These are phyloP conservation scores for Sporothrix pseudoabietina DNA, from an alignment of 2,329 filamentous ascomycete genomes.

Conservation along the genomic window DNA sequence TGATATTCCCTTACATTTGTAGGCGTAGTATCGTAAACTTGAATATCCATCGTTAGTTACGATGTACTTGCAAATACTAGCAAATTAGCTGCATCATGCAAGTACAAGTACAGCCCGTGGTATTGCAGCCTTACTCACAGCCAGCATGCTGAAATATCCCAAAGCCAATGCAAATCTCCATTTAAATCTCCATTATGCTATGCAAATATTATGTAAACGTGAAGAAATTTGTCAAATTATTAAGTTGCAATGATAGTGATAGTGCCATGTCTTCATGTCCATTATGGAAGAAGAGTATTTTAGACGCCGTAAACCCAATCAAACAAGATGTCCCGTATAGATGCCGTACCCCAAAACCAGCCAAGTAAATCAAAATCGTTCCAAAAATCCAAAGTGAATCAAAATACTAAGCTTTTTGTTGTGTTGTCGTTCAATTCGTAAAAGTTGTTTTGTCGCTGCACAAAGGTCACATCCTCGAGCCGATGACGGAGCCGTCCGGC, in stretches of 20 bases:
- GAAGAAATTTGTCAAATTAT: neutral
- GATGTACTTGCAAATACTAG: too few relatives aligned
- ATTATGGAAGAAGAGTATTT: neutral
- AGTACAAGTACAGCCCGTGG: too few relatives aligned
- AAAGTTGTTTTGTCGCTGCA: too few relatives aligned
- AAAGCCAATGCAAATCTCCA: too few relatives aligned
- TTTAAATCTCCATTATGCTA: too few relatives aligned
- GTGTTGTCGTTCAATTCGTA: neutral
- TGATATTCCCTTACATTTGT: too few relatives aligned
- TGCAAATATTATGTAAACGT: neutral
- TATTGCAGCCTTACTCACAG: too few relatives aligned
- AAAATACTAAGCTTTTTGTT: neutral
- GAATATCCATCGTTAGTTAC: too few relatives aligned
- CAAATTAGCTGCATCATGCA: too few relatives aligned
- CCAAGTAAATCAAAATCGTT: neutral
- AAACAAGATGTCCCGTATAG: neutral
- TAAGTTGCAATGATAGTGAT: neutral
- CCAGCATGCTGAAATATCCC: too few relatives aligned
- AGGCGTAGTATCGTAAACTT: too few relatives aligned
- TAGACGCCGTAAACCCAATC: neutral
- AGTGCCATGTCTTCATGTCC: neutral
- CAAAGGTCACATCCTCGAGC: neutral
- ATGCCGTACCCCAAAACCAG: neutral
- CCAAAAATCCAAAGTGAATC: neutral
- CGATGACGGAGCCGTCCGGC: constrained; percentile 23